Percentiles rank a stretch among this genome's conserved stretches.
Evolutionary conservation across 208 protist species (phyloP).

Genomic region (Trypanosoma grayi): DNA sequence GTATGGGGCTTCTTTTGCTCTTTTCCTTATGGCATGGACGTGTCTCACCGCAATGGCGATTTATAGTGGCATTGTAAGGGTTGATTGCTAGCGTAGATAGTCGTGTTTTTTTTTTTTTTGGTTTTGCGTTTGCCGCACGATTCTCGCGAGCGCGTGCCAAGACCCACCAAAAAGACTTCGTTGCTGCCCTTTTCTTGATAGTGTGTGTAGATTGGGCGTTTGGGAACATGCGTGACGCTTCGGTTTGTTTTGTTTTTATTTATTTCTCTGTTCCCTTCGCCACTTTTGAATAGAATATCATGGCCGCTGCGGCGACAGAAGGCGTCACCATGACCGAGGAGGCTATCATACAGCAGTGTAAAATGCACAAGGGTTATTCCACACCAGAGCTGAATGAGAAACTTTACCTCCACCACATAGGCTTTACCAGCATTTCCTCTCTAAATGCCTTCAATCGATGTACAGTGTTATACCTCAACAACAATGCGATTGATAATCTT

Average conservation of each 20-base stretch:
- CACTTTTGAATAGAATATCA: not conserved
- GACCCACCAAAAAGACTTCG: not conserved
- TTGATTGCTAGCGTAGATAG: not conserved
- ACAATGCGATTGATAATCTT: constrained; percentile 86
- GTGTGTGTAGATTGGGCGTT: no score
- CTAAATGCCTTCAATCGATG: constrained; percentile 78
- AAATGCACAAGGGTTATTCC: constrained; percentile 59
- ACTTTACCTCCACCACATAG: constrained; percentile 91
- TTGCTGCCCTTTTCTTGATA: no score
- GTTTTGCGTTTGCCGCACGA: not conserved
- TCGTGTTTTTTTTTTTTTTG: not conserved
- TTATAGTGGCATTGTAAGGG: not conserved
- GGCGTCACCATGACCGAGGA: constrained; percentile 50
- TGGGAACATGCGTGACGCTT: no score
- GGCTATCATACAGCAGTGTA: constrained; percentile 59
- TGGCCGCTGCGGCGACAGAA: not conserved
- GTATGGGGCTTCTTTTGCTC: constrained; percentile 4
- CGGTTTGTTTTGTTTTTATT: not conserved
- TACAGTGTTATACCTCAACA: constrained; percentile 88
- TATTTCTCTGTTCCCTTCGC: not conserved
- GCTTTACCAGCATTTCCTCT: constrained; percentile 65
- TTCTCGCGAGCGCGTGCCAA: not conserved
- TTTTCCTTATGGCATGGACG: constrained; percentile 14
- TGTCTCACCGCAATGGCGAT: not conserved
- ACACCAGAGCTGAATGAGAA: constrained; percentile 93